Evolutionary conservation across 1,139 yeast genomes (phyloP).

Genomic region (Candida sojae): DNA sequence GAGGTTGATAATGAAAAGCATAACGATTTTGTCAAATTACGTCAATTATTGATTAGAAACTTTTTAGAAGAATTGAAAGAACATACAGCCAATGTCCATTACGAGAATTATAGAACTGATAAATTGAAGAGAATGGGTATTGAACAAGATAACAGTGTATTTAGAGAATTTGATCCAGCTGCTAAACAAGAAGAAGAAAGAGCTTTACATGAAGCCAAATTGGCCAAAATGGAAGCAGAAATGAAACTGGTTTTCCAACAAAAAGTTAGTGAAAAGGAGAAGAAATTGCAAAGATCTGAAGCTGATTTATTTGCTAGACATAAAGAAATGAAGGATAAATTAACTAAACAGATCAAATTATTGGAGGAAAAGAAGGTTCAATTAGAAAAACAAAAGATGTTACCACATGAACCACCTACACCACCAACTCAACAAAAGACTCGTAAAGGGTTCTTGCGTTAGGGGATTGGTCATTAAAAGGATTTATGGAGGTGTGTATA

Average conservation of each 20-base stretch:
- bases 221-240: slow-evolving; percentile 93
- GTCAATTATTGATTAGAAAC: slow-evolving; percentile 86
- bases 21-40: slow-evolving; percentile 87
- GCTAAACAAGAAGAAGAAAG: slow-evolving; percentile 94
- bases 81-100: slow-evolving; percentile 71
- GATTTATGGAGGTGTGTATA: neutral
- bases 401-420: slow-evolving; percentile 57
- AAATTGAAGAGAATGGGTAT: slow-evolving; percentile 84
- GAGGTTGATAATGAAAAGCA: slow-evolving; percentile 96
- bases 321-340: slow-evolving; percentile 94
- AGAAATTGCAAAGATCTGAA: slow-evolving; percentile 94
- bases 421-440: slow-evolving; percentile 48
- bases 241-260: slow-evolving; percentile 97
- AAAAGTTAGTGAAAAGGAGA: slow-evolving; percentile 95
- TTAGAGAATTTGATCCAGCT: slow-evolving; percentile 92
- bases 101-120: slow-evolving; percentile 87
- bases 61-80: slow-evolving; percentile 95
- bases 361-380: slow-evolving; percentile 89
- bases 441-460: slow-evolving; percentile 59
- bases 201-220: slow-evolving; percentile 88
- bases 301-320: slow-evolving; percentile 95
- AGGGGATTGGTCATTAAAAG: neutral
- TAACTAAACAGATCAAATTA: slow-evolving; percentile 82
- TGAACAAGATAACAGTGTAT: slow-evolving; percentile 88
- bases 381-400: slow-evolving; percentile 68